Percentiles rank a stretch among this genome's conserved stretches.
Conservation (phyloP, 2,329 filamentous ascomycete genomes). For the Lasiodiplodia gonubiensis region DNA sequence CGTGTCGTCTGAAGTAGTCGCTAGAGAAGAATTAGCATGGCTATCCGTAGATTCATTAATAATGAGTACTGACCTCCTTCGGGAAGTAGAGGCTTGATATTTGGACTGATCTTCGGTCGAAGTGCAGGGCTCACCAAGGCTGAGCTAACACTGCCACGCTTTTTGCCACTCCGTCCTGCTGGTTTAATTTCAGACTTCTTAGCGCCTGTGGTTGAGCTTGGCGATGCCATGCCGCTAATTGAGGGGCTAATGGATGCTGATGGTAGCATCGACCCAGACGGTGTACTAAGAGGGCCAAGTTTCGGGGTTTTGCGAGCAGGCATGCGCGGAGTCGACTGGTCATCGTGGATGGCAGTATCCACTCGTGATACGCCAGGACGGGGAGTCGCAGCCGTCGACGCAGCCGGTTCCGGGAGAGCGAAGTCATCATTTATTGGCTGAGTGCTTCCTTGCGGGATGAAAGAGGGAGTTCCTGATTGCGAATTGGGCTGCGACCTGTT, state of each 20-base stretch:
- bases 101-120: constrained; percentile 88
- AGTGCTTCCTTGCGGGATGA: constrained; percentile 35
- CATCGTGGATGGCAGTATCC: constrained; percentile 57
- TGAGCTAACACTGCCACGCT: constrained; percentile 48
- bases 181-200: constrained; percentile 24
- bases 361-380: constrained; percentile 56
- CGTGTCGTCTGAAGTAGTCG: constrained; percentile 58
- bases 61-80: constrained; percentile 61
- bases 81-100: constrained; percentile 88
- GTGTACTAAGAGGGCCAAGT: constrained; percentile 62
- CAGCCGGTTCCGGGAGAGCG: constrained; percentile 74
- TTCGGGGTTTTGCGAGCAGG: constrained; percentile 73
- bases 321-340: constrained; percentile 62
- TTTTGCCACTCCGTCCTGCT: constrained; percentile 42
- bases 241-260: constrained; percentile 56
- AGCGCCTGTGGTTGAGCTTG: constrained; percentile 38
- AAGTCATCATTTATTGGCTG: constrained; percentile 62
- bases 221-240: constrained; percentile 59
- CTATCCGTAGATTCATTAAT: background rate
- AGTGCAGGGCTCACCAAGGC: constrained; percentile 85
- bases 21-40: background rate
- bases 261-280: constrained; percentile 40
- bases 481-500: constrained; percentile 6
- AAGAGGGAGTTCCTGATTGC: constrained; percentile 32
- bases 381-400: constrained; percentile 52